Conservation (phyloP, 306 rosid genomes). For the Urtica urens region DNA sequence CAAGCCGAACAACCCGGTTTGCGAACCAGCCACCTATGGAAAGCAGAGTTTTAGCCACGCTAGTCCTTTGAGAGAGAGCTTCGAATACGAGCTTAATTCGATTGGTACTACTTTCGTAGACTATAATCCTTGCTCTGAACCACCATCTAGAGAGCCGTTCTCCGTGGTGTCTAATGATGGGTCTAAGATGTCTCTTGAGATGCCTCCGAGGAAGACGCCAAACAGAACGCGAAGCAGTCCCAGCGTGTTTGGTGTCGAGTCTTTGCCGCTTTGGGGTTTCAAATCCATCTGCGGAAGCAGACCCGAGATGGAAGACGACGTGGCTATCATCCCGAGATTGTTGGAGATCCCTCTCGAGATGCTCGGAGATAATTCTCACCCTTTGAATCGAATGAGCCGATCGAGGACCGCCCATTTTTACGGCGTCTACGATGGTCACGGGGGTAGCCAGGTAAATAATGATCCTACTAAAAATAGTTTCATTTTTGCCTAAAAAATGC, state of each 20-base stretch:
- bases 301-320: constrained; percentile 75
- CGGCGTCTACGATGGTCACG: constrained; percentile 82
- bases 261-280: constrained; percentile 51
- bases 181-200: no score
- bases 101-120: constrained; percentile 14
- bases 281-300: constrained; percentile 57
- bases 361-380: constrained; percentile 26
- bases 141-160: constrained; percentile 15
- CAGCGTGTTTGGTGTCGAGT: constrained; percentile 23
- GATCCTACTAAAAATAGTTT: constrained; percentile 9
- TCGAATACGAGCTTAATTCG: constrained; percentile 25
- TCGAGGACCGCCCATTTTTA: constrained; percentile 44
- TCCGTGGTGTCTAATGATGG: no score
- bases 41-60: constrained; percentile 18
- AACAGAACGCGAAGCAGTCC: constrained; percentile 19
- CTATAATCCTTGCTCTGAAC: constrained; percentile 20
- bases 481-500: constrained; percentile 3
- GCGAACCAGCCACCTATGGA: constrained; percentile 31
- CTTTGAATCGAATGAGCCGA: constrained; percentile 8
- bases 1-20: constrained; percentile 18
- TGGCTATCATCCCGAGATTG: constrained; percentile 43
- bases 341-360: constrained; percentile 37
- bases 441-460: constrained; percentile 61
- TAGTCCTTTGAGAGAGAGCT: no score
- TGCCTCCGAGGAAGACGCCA: constrained; percentile 29